Conservation (phyloP, 345 rosid species). For the Brassica nigra region DNA sequence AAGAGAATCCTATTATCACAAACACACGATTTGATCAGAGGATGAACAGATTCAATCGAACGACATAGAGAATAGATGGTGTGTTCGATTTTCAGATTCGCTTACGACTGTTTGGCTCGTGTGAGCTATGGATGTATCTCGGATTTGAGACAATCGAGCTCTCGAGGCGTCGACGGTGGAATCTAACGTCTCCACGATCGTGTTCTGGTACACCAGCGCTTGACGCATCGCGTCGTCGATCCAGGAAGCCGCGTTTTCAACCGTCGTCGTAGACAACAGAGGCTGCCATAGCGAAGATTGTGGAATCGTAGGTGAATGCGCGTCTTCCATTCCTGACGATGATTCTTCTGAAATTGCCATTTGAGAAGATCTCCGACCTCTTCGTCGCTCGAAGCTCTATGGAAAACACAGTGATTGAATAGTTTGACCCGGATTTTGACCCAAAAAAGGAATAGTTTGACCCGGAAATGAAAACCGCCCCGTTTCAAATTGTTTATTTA, state of each 20-base stretch:
- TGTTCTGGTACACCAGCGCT: conserved; percentile 59
- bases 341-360: conserved; percentile 59
- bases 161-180: conserved; percentile 49
- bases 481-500: neutral
- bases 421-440: neutral
- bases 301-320: neutral
- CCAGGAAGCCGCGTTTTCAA: conserved; percentile 65
- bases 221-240: conserved; percentile 68
- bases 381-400: neutral
- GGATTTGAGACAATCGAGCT: conserved; percentile 64
- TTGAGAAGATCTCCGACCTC: conserved; percentile 15
- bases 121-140: conserved; percentile 66
- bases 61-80: neutral
- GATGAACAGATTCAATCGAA: neutral
- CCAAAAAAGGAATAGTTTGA: neutral
- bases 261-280: conserved; percentile 38
- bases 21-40: neutral
- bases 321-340: conserved; percentile 43
- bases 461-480: too few relatives aligned
- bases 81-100: conserved; percentile 15
- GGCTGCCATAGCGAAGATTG: conserved; percentile 12
- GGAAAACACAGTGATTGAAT: conserved; percentile 5
- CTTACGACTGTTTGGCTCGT: conserved; percentile 59
- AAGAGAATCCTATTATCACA: conserved; percentile 52
- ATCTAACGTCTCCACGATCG: conserved; percentile 49